These are phyloP conservation scores for Turnera subulata DNA, from an alignment of 345 rosid genomes.

Conservation along the genomic window DNA sequence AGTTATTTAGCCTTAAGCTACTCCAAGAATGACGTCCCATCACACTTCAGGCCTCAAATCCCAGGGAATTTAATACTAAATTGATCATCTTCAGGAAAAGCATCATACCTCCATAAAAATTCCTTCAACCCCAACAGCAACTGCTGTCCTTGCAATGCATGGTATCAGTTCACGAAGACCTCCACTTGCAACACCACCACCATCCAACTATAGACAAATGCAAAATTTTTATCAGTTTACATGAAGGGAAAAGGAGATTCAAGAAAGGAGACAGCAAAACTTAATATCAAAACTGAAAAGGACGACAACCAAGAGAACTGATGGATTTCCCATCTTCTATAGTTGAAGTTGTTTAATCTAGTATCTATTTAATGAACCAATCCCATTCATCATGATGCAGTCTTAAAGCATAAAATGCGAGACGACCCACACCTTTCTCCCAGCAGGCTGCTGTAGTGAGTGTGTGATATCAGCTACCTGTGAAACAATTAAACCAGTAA, in stretches of 20 bases:
- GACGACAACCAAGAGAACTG: not conserved
- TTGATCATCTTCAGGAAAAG: constrained; percentile 9
- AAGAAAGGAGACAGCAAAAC: not conserved
- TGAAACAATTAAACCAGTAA: constrained; percentile 15
- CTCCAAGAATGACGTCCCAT: not conserved
- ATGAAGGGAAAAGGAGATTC: not conserved
- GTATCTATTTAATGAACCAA: not conserved
- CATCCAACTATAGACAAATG: constrained; percentile 60
- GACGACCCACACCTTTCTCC: constrained; percentile 57
- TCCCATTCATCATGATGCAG: constrained; percentile 4
- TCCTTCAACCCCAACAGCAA: constrained; percentile 95
- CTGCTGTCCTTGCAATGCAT: constrained; percentile 94
- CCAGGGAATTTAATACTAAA: not conserved
- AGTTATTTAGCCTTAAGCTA: not conserved
- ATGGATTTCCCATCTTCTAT: not conserved
- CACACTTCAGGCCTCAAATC: not conserved
- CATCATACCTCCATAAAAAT: constrained; percentile 91
- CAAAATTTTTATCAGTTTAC: constrained; percentile 8
- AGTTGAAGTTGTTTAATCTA: not conserved
- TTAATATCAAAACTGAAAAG: not conserved
- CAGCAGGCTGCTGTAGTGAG: constrained; percentile 95
- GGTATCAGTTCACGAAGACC: constrained; percentile 97
- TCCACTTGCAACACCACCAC: constrained; percentile 99
- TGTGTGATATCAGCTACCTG: constrained; percentile 97
- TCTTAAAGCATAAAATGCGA: not conserved